Conservation (phyloP, 306 rosid species). For the Alnus rubra region DNA sequence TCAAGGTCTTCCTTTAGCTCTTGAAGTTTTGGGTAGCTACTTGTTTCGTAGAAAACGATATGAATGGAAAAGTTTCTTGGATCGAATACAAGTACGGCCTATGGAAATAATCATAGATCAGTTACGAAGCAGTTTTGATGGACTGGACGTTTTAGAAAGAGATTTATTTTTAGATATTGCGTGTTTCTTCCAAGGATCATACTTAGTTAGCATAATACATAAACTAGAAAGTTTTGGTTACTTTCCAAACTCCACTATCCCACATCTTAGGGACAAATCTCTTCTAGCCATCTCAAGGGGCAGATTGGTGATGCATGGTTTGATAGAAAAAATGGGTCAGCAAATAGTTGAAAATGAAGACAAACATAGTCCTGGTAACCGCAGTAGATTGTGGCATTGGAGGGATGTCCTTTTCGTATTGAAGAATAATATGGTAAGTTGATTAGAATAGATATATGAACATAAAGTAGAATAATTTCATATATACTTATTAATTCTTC, state of each 20-base stretch:
- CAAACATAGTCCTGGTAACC: not conserved
- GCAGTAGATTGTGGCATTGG: not conserved
- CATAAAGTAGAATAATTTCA: too few species aligned
- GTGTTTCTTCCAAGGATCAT: not conserved
- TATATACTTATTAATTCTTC: too few species aligned
- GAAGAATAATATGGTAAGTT: not conserved
- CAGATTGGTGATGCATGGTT: not conserved
- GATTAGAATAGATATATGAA: too few species aligned
- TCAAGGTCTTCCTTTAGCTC: not conserved
- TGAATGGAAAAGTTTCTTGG: too few species aligned
- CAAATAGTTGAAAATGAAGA: not conserved
- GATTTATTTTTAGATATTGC: not conserved
- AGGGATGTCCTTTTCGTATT: not conserved
- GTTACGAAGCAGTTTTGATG: not conserved
- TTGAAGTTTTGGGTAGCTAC: not conserved
- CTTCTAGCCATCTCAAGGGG: not conserved
- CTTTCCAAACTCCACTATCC: not conserved
- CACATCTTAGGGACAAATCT: not conserved
- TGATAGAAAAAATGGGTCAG: not conserved
- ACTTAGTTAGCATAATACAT: not conserved
- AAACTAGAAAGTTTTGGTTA: not conserved
- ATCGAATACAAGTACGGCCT: too few species aligned
- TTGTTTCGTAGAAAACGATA: too few species aligned
- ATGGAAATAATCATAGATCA: too few species aligned
- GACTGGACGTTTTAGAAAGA: not conserved